These are phyloP conservation scores for Cyclotella choctawhatcheeana DNA, from an alignment of 108 stramenopile species.

Conservation along the genomic window DNA sequence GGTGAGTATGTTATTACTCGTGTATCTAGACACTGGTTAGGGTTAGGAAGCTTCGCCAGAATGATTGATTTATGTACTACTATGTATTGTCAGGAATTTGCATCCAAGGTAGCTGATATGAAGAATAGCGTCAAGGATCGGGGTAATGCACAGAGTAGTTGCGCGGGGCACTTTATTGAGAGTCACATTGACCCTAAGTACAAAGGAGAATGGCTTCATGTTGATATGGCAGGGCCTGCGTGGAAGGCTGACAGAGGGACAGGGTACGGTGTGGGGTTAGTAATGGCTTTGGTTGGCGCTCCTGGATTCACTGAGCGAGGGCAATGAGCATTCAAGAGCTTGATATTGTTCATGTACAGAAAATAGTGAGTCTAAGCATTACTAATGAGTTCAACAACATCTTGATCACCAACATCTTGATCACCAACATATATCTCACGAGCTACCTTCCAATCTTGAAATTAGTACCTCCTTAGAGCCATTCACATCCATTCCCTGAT, in stretches of 20 bases:
- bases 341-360: too few species aligned
- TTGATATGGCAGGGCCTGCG: conserved; percentile 88
- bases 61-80: neutral
- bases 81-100: conserved; percentile 2
- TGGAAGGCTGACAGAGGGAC: conserved; percentile 82
- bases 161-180: conserved; percentile 91
- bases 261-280: conserved; percentile 91
- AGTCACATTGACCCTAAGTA: conserved; percentile 65
- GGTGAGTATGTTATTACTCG: too few species aligned
- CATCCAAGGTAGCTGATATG: conserved; percentile 79
- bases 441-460: conserved; percentile 8
- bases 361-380: too few species aligned
- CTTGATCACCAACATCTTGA: too few species aligned
- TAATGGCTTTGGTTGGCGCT: conserved; percentile 47
- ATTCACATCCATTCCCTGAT: conserved; percentile 10
- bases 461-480: conserved; percentile 26
- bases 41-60: neutral
- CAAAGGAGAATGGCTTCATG: conserved; percentile 81
- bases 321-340: too few species aligned
- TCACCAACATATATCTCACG: too few species aligned
- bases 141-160: conserved; percentile 79
- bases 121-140: conserved; percentile 88
- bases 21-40: conserved; percentile 55
- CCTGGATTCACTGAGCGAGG: conserved; percentile 41
- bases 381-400: too few species aligned